phyloP scores from a whole-genome alignment of 2,329 filamentous ascomycete genomes.

The Aspergillus eucalypticola region DNA sequence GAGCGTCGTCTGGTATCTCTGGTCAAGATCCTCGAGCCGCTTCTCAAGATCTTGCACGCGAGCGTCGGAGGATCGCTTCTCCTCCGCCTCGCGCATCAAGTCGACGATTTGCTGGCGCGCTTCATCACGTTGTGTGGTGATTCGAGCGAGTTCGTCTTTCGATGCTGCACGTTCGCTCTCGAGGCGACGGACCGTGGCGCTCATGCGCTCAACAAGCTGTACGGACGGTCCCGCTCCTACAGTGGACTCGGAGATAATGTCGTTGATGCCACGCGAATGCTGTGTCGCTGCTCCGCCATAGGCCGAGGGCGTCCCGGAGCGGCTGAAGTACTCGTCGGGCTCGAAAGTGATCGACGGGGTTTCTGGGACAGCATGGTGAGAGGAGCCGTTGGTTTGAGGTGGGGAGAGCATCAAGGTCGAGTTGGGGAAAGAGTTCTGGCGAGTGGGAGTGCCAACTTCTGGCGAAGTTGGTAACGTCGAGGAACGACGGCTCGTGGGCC shows the following conservation, averaged over 20 bases:
- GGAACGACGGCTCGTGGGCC: conserved; percentile 43
- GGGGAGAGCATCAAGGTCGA: conserved; percentile 33
- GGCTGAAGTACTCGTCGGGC: conserved; percentile 47
- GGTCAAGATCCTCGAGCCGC: conserved; percentile 68
- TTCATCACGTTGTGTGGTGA: conserved; percentile 85
- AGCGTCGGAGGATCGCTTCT: conserved; percentile 60
- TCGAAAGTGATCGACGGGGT: conserved; percentile 48
- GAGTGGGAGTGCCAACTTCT: conserved; percentile 43
- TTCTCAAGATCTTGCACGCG: conserved; percentile 66
- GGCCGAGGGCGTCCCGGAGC: conserved; percentile 39
- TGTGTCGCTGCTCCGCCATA: conserved; percentile 39
- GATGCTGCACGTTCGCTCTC: conserved; percentile 89
- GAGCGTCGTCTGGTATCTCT: conserved; percentile 83
- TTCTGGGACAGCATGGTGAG: conserved; percentile 28
- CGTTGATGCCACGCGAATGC: conserved; percentile 65
- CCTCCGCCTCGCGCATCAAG: conserved; percentile 83
- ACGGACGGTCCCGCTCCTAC: conserved; percentile 89
- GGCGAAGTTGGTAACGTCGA: conserved; percentile 41
- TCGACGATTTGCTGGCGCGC: conserved; percentile 87
- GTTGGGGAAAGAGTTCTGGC: conserved; percentile 49
- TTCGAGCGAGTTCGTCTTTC: conserved; percentile 79
- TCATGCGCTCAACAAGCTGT: conserved; percentile 95
- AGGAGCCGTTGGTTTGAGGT: conserved; percentile 25
- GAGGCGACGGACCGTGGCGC: conserved; percentile 82
- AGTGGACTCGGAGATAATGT: conserved; percentile 86